phyloP scores from a whole-genome alignment of 75 land plant genomes.

The Pinus albicaulis region DNA sequence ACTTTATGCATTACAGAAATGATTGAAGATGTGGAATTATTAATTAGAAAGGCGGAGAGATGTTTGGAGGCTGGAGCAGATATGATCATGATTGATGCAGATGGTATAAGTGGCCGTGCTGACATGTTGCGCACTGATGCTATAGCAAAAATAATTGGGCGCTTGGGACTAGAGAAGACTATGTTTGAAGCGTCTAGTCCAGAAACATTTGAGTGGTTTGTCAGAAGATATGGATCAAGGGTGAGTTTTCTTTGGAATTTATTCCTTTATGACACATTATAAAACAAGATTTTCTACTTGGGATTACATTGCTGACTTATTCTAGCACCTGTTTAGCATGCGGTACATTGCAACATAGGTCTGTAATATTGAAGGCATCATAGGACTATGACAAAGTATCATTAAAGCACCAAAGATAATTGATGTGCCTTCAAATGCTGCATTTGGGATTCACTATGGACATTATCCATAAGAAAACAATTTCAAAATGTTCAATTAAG shows the following conservation, averaged over 20 bases:
- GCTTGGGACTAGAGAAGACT: constrained; percentile 83
- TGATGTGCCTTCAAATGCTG: too few species aligned
- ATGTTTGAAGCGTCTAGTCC: constrained; percentile 87
- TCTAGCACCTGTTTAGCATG: too few species aligned
- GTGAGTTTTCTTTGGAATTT: constrained; percentile 22
- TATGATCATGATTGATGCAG: constrained; percentile 91
- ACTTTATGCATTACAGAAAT: constrained; percentile 23
- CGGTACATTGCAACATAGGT: too few species aligned
- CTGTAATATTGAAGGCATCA: too few species aligned
- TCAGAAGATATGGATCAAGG: constrained; percentile 74
- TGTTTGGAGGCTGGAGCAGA: constrained; percentile 96
- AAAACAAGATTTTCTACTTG: too few species aligned
- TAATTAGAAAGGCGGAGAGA: constrained; percentile 89
- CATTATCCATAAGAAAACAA: too few species aligned
- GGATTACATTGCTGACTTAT: too few species aligned
- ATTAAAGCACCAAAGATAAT: too few species aligned
- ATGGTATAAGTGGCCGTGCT: constrained; percentile 55
- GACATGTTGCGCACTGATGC: constrained; percentile 68
- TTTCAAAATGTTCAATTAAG: too few species aligned
- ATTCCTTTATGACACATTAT: too few species aligned
- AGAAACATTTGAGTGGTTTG: constrained; percentile 78
- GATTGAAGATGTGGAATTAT: constrained; percentile 65
- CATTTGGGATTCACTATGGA: too few species aligned
- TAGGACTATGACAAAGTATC: too few species aligned
- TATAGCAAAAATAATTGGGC: constrained; percentile 76